Evolutionary conservation across 805 yeast species (phyloP).

Genomic region (Candida jianshihensis): DNA sequence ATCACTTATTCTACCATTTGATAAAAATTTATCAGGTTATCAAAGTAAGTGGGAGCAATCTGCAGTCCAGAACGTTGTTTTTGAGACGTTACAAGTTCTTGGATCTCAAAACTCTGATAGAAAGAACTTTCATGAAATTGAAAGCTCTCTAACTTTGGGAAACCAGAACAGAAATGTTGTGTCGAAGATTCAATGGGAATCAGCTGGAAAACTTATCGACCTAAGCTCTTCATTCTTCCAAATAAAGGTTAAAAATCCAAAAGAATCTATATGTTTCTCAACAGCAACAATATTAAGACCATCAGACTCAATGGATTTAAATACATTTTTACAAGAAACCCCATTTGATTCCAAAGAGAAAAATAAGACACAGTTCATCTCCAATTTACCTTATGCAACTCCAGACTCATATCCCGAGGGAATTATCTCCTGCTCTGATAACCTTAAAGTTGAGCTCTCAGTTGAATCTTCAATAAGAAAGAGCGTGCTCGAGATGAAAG

Average conservation of each 20-base stretch:
- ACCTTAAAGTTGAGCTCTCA: conserved; percentile 13
- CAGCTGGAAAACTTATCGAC: conserved; percentile 3
- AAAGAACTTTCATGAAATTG: conserved; percentile 37
- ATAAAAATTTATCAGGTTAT: conserved; percentile 18
- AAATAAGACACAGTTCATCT: conserved; percentile 4
- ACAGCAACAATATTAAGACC: conserved; percentile 21
- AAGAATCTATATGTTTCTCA: conserved; percentile 21
- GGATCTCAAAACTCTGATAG: conserved; percentile 29
- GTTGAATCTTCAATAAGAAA: conserved; percentile 15
- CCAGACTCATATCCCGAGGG: conserved; percentile 29
- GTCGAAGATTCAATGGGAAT: conserved; percentile 25
- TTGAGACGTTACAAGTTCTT: conserved; percentile 39
- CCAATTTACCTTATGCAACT: conserved; percentile 12
- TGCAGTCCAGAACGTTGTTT: conserved; percentile 30
- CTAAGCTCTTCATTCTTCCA: conserved; percentile 7
- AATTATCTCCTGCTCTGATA: conserved; percentile 10
- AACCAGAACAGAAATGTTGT: conserved; percentile 39
- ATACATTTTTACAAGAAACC: background rate
- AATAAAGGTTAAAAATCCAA: background rate
- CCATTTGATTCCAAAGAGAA: conserved; percentile 2
- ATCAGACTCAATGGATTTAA: conserved; percentile 1
- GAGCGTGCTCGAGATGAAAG: conserved; percentile 19
- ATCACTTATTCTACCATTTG: conserved; percentile 52
- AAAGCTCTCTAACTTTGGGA: conserved; percentile 34
- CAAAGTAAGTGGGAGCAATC: conserved; percentile 35